Evolutionary conservation across 2,329 filamentous ascomycete genomes (phyloP).

Genomic region (Sclerotinia glacialis): DNA sequence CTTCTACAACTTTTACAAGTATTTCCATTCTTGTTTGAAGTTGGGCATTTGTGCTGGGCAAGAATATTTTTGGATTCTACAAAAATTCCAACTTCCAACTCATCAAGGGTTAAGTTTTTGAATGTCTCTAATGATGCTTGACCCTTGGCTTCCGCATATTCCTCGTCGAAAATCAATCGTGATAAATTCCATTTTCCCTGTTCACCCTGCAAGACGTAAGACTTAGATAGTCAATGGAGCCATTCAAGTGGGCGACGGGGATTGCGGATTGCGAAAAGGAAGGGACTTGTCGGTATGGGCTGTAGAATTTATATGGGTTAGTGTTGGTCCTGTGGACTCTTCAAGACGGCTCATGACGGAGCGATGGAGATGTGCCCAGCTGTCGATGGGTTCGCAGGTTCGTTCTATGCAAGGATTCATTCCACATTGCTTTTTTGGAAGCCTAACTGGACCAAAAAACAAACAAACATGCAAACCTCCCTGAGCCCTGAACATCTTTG

Average conservation of each 20-base stretch:
- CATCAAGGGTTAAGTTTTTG: not conserved
- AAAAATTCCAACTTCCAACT: not conserved
- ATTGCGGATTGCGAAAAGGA: conserved; percentile 11
- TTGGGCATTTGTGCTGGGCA: not conserved
- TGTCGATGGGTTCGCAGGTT: conserved; percentile 7
- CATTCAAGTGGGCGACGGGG: conserved; percentile 20
- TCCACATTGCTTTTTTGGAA: not conserved
- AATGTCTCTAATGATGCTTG: conserved; percentile 17
- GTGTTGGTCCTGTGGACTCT: not conserved
- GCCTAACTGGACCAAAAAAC: not conserved
- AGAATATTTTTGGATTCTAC: not conserved
- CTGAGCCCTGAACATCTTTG: not conserved
- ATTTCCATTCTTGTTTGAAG: not conserved
- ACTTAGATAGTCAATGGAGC: not conserved
- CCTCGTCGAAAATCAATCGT: conserved; percentile 20
- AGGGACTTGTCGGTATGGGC: not conserved
- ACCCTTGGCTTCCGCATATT: conserved; percentile 20
- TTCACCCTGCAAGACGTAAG: conserved; percentile 3
- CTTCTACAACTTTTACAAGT: not conserved
- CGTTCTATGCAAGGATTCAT: not conserved
- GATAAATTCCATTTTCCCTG: conserved; percentile 3
- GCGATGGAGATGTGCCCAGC: conserved; percentile 2
- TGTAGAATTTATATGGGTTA: not conserved
- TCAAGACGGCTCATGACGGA: conserved; percentile 8
- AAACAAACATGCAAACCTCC: not conserved